Conservation (phyloP, 2,329 filamentous ascomycete genomes). For the Nectriaceae sp. region DNA sequence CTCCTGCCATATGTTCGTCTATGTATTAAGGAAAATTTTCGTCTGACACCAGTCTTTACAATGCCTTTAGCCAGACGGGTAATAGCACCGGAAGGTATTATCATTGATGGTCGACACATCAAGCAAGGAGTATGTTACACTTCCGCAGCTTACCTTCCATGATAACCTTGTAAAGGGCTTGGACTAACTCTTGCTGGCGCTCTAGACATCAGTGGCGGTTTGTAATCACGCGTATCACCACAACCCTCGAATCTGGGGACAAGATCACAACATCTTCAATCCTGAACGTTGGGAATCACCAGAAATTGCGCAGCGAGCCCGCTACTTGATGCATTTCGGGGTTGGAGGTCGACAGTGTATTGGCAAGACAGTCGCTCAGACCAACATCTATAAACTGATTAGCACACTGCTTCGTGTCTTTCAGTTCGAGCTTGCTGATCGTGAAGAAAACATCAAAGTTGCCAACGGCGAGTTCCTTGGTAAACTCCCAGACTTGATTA, state of each 20-base stretch:
- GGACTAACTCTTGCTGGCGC: background rate
- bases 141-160: background rate
- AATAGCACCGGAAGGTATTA: constrained; percentile 5
- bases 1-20: constrained; percentile 12
- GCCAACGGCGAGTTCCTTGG: constrained; percentile 4
- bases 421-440: constrained; percentile 13
- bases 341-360: constrained; percentile 17
- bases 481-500: constrained; percentile 7
- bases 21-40: constrained; percentile 16
- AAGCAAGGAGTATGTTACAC: constrained; percentile 14
- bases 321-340: constrained; percentile 15
- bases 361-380: constrained; percentile 15
- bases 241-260: constrained; percentile 13
- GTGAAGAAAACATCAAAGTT: constrained; percentile 3
- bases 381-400: constrained; percentile 14
- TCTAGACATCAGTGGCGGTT: constrained; percentile 11
- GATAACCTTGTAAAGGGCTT: background rate
- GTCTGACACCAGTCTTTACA: constrained; percentile 14
- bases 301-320: constrained; percentile 5
- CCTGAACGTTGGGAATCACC: constrained; percentile 9
- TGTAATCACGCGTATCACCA: constrained; percentile 17
- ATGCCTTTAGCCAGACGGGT: constrained; percentile 15
- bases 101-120: constrained; percentile 9
- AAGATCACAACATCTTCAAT: constrained; percentile 12
- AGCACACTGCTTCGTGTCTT: constrained; percentile 10